phyloP scores from a whole-genome alignment of 2,329 filamentous ascomycete genomes.

The Talaromyces sp. region DNA sequence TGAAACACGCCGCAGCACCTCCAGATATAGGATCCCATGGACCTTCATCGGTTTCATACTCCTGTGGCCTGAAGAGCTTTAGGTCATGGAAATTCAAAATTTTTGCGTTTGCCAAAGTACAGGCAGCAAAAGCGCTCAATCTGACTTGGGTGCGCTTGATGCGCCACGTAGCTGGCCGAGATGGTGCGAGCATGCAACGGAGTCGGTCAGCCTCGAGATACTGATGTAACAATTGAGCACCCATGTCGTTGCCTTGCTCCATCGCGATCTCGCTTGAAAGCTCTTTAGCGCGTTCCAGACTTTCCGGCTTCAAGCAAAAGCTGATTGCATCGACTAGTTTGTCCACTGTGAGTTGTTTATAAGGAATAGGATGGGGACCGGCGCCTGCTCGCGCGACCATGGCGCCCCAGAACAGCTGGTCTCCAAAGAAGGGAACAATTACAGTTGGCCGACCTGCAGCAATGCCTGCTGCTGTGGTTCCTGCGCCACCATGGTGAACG shows the following conservation, averaged over 20 bases:
- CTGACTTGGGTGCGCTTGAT: conserved; percentile 64
- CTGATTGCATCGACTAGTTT: conserved; percentile 63
- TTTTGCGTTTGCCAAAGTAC: conserved; percentile 63
- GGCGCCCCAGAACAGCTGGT: conserved; percentile 78
- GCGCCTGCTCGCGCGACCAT: conserved; percentile 72
- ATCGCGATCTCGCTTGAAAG: conserved; percentile 63
- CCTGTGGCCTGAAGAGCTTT: conserved; percentile 63
- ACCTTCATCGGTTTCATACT: conserved; percentile 75
- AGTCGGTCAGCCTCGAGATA: conserved; percentile 64
- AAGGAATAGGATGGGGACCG: conserved; percentile 66
- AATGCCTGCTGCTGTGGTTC: conserved; percentile 67
- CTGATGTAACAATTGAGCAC: conserved; percentile 66
- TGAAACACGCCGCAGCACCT: conserved; percentile 70
- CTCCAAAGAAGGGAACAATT: conserved; percentile 81
- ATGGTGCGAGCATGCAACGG: conserved; percentile 66
- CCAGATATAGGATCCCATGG: conserved; percentile 77
- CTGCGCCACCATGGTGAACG: conserved; percentile 61
- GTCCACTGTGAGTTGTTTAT: conserved; percentile 64
- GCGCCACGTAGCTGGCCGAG: conserved; percentile 69
- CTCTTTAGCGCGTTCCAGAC: conserved; percentile 53
- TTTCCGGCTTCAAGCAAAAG: conserved; percentile 59
- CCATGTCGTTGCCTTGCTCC: conserved; percentile 62
- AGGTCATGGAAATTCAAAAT: conserved; percentile 66
- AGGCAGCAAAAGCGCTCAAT: conserved; percentile 70
- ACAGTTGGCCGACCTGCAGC: conserved; percentile 75